These are phyloP conservation scores for Boechera divaricarpa DNA, from an alignment of 345 rosid genomes.

Conservation along the genomic window DNA sequence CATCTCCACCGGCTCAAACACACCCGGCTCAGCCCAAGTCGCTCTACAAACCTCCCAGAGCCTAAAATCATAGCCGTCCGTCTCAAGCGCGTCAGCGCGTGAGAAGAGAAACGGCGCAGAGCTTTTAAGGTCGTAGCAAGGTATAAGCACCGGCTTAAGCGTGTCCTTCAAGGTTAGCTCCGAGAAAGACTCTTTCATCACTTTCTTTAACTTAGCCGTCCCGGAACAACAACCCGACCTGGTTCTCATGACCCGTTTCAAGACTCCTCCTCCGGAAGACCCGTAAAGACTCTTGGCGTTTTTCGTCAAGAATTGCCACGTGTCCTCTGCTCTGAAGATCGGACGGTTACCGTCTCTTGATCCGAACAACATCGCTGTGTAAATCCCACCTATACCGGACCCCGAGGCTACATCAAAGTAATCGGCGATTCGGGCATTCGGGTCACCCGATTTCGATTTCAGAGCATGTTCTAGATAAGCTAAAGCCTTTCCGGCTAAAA, in stretches of 20 bases:
- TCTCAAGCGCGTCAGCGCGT: slow-evolving; percentile 95
- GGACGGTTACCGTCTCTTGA: slow-evolving; percentile 76
- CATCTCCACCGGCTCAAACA: slow-evolving; percentile 72
- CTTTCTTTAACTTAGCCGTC: slow-evolving; percentile 62
- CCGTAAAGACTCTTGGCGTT: slow-evolving; percentile 69
- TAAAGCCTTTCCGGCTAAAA: slow-evolving; percentile 85
- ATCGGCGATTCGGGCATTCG: slow-evolving; percentile 87
- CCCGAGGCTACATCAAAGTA: slow-evolving; percentile 96
- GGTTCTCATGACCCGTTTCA: slow-evolving; percentile 61
- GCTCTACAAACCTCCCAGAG: slow-evolving; percentile 95
- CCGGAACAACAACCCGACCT: slow-evolving; percentile 50
- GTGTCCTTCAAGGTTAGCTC: slow-evolving; percentile 86
- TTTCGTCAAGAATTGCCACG: slow-evolving; percentile 85
- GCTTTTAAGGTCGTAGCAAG: slow-evolving; percentile 89
- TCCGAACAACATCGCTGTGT: slow-evolving; percentile 89
- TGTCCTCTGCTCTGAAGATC: slow-evolving; percentile 78
- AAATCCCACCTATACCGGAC: slow-evolving; percentile 87
- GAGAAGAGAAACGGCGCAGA: slow-evolving; percentile 94
- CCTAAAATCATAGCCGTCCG: slow-evolving; percentile 80
- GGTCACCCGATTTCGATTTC: slow-evolving; percentile 80
- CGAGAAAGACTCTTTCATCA: slow-evolving; percentile 68
- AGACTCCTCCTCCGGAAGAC: slow-evolving; percentile 17
- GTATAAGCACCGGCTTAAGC: slow-evolving; percentile 80
- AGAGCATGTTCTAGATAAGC: slow-evolving; percentile 84
- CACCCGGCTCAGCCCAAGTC: slow-evolving; percentile 88